Percentiles rank a stretch among this genome's conserved stretches.
Conservation (phyloP, 306 rosid species). For the Fragaria iinumae region DNA sequence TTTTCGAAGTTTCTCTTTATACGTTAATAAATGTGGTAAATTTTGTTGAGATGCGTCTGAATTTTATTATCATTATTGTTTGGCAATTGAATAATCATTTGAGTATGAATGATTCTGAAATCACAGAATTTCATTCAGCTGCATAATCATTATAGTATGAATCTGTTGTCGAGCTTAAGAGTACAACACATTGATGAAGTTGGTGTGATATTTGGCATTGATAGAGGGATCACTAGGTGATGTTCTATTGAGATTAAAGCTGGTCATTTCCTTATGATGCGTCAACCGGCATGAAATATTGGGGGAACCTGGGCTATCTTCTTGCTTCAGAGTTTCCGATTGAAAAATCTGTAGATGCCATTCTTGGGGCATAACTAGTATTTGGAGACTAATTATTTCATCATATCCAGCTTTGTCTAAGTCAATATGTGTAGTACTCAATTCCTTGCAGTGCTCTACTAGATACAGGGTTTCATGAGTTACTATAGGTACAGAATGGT, state of each 20-base stretch:
- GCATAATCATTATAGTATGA: background rate
- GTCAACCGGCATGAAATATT: background rate
- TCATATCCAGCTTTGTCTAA: background rate
- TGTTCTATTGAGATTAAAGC: background rate
- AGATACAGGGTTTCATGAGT: background rate
- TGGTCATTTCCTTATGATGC: background rate
- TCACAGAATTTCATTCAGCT: background rate
- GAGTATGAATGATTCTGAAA: background rate
- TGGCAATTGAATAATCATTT: background rate
- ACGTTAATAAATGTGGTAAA: background rate
- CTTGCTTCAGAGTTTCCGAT: background rate
- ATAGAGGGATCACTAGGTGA: background rate
- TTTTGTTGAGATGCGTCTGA: background rate
- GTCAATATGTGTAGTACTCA: background rate
- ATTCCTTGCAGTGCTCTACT: background rate
- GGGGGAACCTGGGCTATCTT: background rate
- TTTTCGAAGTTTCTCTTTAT: background rate
- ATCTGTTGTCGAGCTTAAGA: background rate
- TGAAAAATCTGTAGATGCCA: background rate
- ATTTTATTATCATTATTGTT: background rate
- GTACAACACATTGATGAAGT: constrained; percentile 4
- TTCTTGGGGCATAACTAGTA: background rate
- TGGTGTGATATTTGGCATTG: constrained; percentile 8
- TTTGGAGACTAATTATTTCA: background rate
- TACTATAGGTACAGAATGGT: background rate